phyloP scores from a whole-genome alignment of 2,329 filamentous ascomycete genomes.

The Neopestalotiopsis sp. region DNA sequence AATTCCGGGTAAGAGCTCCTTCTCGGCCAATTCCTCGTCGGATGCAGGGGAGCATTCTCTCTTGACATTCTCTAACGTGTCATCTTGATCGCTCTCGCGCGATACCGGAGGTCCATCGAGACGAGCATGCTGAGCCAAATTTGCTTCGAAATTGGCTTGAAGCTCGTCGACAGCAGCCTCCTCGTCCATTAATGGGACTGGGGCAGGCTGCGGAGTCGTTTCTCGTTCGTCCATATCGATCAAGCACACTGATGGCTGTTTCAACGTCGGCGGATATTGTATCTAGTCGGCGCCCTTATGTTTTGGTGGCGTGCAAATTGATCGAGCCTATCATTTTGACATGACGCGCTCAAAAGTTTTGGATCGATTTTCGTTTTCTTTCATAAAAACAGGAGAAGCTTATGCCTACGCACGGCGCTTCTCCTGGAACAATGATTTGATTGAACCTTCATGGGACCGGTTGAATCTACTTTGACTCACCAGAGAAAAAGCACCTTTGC shows the following conservation, averaged over 20 bases:
- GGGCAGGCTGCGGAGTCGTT: background rate
- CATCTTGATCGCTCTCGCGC: background rate
- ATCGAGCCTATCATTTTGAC: no score
- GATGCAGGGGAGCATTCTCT: background rate
- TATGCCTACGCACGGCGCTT: no score
- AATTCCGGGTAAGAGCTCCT: background rate
- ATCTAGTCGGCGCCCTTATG: background rate
- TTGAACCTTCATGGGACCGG: no score
- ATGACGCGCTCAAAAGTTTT: no score
- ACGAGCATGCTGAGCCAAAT: background rate
- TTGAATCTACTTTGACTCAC: no score
- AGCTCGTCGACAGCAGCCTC: constrained; percentile 6
- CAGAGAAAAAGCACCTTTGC: no score
- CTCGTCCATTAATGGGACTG: background rate
- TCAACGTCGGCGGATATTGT: background rate
- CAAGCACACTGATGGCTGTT: background rate
- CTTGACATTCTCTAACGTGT: background rate
- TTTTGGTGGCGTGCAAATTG: background rate
- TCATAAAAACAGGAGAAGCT: no score
- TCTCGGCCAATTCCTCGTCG: constrained; percentile 3
- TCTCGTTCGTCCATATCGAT: background rate
- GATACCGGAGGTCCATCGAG: no score
- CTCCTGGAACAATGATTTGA: no score
- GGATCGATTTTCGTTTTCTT: no score
- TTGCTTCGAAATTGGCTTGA: constrained; percentile 5